Evolutionary conservation across 2,329 filamentous ascomycete species (phyloP).

Genomic region (Tolypocladium pustulatum): DNA sequence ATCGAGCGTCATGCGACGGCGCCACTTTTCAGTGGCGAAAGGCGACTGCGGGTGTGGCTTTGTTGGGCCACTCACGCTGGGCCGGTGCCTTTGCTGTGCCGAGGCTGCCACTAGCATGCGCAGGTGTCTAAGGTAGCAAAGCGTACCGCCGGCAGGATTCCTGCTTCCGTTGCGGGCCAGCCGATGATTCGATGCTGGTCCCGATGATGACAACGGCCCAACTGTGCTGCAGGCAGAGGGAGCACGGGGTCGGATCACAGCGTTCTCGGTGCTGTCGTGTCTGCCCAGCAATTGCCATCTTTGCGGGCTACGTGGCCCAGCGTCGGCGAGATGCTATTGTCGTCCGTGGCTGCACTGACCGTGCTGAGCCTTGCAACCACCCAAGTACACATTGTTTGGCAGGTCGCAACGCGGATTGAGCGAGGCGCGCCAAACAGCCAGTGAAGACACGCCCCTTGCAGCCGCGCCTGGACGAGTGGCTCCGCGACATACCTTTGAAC

Average conservation of each 20-base stretch:
- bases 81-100: neutral
- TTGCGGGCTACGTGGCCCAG: conserved; percentile 7
- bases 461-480: no score
- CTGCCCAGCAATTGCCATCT: conserved; percentile 12
- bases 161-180: neutral
- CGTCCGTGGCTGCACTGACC: conserved; percentile 1
- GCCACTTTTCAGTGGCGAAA: neutral
- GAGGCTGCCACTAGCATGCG: neutral
- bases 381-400: no score
- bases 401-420: no score
- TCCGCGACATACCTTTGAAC: no score
- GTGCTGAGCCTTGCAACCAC: no score
- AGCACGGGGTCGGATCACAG: neutral
- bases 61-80: neutral
- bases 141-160: neutral
- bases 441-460: no score
- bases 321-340: neutral
- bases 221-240: no score
- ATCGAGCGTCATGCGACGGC: no score
- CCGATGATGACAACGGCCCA: neutral
- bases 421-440: no score
- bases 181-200: neutral
- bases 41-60: neutral
- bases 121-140: neutral
- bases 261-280: neutral